Evolutionary conservation across 192 early-diverging fungal species (phyloP), one percentile per base, ranked within the genome.

Genomic region (Podila epigama): DNA sequence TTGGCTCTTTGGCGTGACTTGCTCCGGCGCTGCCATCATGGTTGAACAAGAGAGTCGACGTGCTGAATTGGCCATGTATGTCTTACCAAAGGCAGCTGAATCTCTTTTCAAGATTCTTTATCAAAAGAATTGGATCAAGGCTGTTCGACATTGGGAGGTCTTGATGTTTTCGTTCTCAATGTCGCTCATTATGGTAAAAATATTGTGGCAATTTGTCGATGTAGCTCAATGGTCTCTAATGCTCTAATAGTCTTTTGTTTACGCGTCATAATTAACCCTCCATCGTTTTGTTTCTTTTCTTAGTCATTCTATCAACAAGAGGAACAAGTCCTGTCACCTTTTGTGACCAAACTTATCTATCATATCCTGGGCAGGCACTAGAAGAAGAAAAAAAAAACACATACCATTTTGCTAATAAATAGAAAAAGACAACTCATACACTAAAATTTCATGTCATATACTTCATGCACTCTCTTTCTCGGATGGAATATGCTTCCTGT

Each of bases 11-110:
- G 93, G 91, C 7, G 63, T 89, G 27, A 60, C 86, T 25, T 86
- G 84, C 29, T 68, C 88, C 33, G 83, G 83, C 22, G 27, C 78
- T 0, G 73, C 88, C 13, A 92, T 94, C 51, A 85, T 94, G 66
- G 56, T 92, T 3, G 93, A 94, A 69, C 82, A 93, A 41, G 92
- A 89, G 68, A 68, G 67, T 18, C 72, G 89, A 57, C 79, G 93
- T 18, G 70, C 83, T 12, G 92, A 94, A 66, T 79, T 93, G 66
- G 91, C 92, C 4, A 85, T 94, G 80, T 93, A 94, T 81, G 89
- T 91, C 4, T 67, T 93, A 18, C 93, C 93, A 6, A 92, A 92
- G 66, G 93, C 90, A 3, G 75, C 89, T 4, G 79, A 87, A 59
- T 85, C 82, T 40, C 68, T 91, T 36, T 94, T 90, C 78, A 77